phyloP scores from a whole-genome alignment of 129 eudicot species.

The Daucus carota region DH1_v3.0 NC_030381.2:45787001-45787500 shows the following conservation, averaged over 20 bases:
- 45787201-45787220: not conserved
- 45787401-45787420: not conserved
- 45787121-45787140: not conserved
- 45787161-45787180: not conserved
- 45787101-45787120: not conserved
- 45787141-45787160: not conserved
- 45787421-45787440: not conserved
- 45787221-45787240: not conserved
- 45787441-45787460: not conserved
- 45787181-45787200: not conserved
- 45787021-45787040: not conserved
- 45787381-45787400: not conserved
- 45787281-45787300: not conserved
- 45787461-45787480: constrained; percentile 48
- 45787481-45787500: constrained; percentile 27
- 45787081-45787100: not conserved
- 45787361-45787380: not conserved
- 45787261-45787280: not conserved
- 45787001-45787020: not conserved
- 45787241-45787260: not conserved
- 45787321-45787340: not conserved
- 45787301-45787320: not conserved
- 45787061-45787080: not conserved
- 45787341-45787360: not conserved
- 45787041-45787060: not conserved